Conservation (phyloP, 2,329 filamentous ascomycete species). For the Paramyrothecium sp. region DNA sequence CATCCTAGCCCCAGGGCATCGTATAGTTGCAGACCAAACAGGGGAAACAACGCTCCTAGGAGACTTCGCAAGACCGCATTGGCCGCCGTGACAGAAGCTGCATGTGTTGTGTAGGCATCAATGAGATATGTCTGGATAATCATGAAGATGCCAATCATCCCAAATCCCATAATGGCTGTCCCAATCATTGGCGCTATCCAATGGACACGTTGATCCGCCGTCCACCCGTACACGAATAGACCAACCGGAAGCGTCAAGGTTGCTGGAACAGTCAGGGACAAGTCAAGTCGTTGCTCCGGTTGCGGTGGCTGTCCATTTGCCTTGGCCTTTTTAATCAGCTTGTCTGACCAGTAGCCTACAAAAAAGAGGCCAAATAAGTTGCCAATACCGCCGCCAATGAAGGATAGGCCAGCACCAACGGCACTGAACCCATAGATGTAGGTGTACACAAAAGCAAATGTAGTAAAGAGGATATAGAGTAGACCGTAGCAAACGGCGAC, state of each 20-base stretch:
- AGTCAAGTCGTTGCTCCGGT: conserved; percentile 14
- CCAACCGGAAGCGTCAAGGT: conserved; percentile 12
- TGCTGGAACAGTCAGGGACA: conserved; percentile 12
- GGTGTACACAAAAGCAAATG: conserved; percentile 53
- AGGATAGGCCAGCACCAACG: conserved; percentile 12
- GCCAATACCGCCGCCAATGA: conserved; percentile 16
- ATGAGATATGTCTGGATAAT: conserved; percentile 39
- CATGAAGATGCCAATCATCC: conserved; percentile 40
- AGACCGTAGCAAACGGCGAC: conserved; percentile 61
- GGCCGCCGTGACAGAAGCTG: conserved; percentile 19
- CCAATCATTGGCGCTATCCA: conserved; percentile 24
- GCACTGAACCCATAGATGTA: conserved; percentile 56
- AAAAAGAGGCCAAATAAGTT: conserved; percentile 14
- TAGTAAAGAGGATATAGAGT: conserved; percentile 50
- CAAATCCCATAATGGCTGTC: conserved; percentile 40
- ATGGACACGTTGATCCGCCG: conserved; percentile 11
- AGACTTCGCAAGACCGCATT: conserved; percentile 23
- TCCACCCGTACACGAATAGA: conserved; percentile 19
- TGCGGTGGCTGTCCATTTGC: conserved; percentile 3
- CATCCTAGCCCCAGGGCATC: conserved; percentile 34
- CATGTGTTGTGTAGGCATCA: conserved; percentile 17
- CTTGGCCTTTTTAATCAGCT: conserved; percentile 10
- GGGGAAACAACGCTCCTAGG: conserved; percentile 34
- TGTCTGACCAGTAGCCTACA: conserved; percentile 14
- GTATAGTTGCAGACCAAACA: conserved; percentile 36